These are phyloP conservation scores for Plenodomus biglobosus DNA, from an alignment of 2,329 filamentous ascomycete species.

Conservation along the genomic window DNA sequence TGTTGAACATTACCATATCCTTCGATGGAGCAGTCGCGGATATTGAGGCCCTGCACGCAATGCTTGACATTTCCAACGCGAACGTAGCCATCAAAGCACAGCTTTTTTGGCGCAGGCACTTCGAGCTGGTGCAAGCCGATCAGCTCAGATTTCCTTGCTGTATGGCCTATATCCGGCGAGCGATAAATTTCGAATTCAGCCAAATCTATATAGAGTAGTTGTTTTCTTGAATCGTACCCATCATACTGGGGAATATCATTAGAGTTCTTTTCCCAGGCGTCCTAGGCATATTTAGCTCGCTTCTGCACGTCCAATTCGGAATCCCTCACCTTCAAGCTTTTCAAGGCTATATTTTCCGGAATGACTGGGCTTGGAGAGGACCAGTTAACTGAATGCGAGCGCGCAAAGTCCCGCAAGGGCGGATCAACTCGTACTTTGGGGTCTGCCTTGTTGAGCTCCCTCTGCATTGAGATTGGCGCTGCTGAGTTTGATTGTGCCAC, in stretches of 20 bases:
- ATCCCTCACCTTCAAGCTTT: conserved; percentile 10
- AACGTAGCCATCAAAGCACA: conserved; percentile 45
- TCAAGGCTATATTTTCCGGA: conserved; percentile 11
- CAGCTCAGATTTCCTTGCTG: conserved; percentile 3
- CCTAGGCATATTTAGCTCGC: not conserved
- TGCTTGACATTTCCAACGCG: conserved; percentile 46
- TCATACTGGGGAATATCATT: not conserved
- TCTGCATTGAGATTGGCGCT: not conserved
- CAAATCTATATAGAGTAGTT: conserved; percentile 18
- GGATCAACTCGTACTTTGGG: not conserved
- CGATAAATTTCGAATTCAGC: conserved; percentile 32
- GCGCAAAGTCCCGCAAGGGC: conserved; percentile 9
- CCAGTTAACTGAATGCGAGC: conserved; percentile 16
- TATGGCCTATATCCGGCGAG: conserved; percentile 2
- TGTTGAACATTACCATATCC: conserved; percentile 60
- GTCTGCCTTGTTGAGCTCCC: too few relatives aligned
- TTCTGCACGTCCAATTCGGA: too few relatives aligned
- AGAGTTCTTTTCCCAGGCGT: conserved; percentile 6
- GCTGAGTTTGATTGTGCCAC: not conserved
- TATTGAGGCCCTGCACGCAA: conserved; percentile 60
- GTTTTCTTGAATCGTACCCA: conserved; percentile 1
- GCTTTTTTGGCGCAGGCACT: conserved; percentile 6
- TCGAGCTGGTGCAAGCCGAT: conserved; percentile 21
- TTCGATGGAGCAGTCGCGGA: conserved; percentile 64
- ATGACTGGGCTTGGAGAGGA: conserved; percentile 2